These are phyloP conservation scores for Mortierella sp. DNA, from an alignment of 371 early-diverging fungal genomes.

Conservation along the genomic window DNA sequence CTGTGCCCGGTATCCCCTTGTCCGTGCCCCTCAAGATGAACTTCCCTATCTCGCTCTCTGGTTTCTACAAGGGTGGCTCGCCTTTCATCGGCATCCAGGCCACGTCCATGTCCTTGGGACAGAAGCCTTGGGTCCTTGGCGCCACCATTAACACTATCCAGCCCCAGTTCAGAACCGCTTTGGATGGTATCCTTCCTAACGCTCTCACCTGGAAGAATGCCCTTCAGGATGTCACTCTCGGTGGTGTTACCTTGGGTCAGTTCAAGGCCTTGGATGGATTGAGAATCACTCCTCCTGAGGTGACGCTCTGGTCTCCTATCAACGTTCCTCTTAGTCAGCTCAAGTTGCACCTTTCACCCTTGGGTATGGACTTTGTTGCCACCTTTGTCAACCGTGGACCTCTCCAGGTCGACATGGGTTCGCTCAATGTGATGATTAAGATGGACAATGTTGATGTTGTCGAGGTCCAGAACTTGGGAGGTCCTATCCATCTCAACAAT, in stretches of 20 bases:
- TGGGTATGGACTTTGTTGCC: slow-evolving; percentile 37
- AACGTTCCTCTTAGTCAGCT: slow-evolving; percentile 22
- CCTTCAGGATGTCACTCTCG: slow-evolving; percentile 44
- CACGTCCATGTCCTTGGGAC: slow-evolving; percentile 22
- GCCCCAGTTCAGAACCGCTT: slow-evolving; percentile 25
- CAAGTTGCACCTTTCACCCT: slow-evolving; percentile 30
- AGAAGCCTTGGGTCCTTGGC: slow-evolving; percentile 44
- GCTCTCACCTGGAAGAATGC: slow-evolving; percentile 47
- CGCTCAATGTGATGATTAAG: slow-evolving; percentile 33
- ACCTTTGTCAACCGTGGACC: slow-evolving; percentile 39
- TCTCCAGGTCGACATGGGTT: slow-evolving; percentile 47
- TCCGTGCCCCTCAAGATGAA: slow-evolving; percentile 51
- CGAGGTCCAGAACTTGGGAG: slow-evolving; percentile 33
- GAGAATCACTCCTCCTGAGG: slow-evolving; percentile 39
- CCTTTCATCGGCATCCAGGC: slow-evolving; percentile 35
- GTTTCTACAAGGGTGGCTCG: slow-evolving; percentile 17
- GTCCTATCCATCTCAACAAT: slow-evolving; percentile 40
- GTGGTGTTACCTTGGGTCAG: slow-evolving; percentile 33
- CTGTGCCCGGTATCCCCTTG: slow-evolving; percentile 37
- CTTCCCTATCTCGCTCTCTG: slow-evolving; percentile 41
- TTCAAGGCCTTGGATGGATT: slow-evolving; percentile 32
- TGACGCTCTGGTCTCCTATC: slow-evolving; percentile 50
- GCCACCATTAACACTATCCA: slow-evolving; percentile 25
- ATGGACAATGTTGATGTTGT: slow-evolving; percentile 9
- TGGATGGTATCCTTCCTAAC: slow-evolving; percentile 42